Percentiles rank a stretch among this genome's conserved stretches.
Conservation (phyloP, 306 rosid genomes). For the Casuarina glauca region DNA sequence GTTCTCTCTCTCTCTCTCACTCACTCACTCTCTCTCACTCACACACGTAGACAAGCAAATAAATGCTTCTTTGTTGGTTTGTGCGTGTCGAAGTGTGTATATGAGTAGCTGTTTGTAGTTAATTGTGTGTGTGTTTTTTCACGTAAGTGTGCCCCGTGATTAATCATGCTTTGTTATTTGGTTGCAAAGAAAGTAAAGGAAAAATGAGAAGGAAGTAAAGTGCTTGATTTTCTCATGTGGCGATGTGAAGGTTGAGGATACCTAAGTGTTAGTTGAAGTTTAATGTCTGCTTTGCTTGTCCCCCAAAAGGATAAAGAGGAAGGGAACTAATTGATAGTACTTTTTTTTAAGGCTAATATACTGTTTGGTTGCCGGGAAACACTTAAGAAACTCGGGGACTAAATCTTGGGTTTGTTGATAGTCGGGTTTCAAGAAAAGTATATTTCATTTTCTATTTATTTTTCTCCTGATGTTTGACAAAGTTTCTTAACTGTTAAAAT, state of each 20-base stretch:
- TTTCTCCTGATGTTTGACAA: not conserved
- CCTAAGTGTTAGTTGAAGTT: not conserved
- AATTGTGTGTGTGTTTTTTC: not conserved
- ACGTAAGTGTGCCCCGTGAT: not conserved
- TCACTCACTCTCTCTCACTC: not conserved
- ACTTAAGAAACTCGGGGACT: not conserved
- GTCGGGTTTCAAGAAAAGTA: not conserved
- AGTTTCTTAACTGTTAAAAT: not conserved
- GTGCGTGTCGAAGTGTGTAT: not conserved
- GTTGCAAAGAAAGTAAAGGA: not conserved
- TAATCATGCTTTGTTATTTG: not conserved
- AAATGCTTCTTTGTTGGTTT: not conserved
- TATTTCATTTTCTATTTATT: not conserved
- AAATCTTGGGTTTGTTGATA: not conserved
- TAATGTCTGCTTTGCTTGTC: not conserved
- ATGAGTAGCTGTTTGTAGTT: not conserved
- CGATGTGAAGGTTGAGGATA: not conserved
- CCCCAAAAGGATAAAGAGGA: not conserved
- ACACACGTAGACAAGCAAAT: not conserved
- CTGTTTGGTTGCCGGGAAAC: conserved; percentile 5
- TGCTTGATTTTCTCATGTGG: not conserved
- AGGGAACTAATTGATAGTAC: not conserved
- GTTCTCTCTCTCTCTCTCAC: conserved; percentile 32
- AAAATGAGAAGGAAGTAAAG: not conserved
- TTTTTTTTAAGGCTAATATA: not conserved